These are phyloP conservation scores for Ballota nigra DNA, from an alignment of 257 asterid species.

Conservation along the genomic window DNA sequence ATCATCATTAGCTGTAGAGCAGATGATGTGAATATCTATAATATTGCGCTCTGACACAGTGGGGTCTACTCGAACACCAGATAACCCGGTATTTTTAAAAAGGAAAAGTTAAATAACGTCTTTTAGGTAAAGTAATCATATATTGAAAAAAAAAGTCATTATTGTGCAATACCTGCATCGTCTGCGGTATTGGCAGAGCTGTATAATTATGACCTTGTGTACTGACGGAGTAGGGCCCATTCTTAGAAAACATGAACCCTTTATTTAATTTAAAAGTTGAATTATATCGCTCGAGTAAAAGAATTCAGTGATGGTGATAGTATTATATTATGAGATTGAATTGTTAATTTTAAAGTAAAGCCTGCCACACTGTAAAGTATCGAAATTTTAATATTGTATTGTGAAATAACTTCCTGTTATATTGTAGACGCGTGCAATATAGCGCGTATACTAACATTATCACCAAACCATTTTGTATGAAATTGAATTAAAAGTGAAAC, in stretches of 20 bases:
- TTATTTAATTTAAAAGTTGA: constrained; percentile 8
- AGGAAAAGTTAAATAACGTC: not conserved
- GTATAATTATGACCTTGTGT: not conserved
- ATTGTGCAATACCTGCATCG: not conserved
- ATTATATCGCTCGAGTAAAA: not conserved
- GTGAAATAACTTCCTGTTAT: not conserved
- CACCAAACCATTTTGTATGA: not conserved
- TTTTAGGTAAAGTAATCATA: not conserved
- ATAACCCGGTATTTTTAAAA: not conserved
- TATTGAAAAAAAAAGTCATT: not conserved
- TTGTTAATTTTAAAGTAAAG: not conserved
- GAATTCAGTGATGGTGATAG: not conserved
- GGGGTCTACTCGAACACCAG: not conserved
- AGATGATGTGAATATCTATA: not conserved
- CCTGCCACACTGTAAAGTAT: not conserved
- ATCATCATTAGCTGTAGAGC: not conserved
- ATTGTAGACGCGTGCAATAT: not conserved
- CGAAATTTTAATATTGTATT: not conserved
- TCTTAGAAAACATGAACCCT: not conserved
- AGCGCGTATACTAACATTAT: not conserved
- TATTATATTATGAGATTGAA: not conserved
- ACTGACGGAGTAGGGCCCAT: constrained; percentile 4
- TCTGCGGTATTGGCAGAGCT: no score
- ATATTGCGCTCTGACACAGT: not conserved
- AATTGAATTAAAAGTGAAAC: not conserved